Evolutionary conservation across 305 asterid species (phyloP).

Genomic region (Fraxinus ornus): DNA sequence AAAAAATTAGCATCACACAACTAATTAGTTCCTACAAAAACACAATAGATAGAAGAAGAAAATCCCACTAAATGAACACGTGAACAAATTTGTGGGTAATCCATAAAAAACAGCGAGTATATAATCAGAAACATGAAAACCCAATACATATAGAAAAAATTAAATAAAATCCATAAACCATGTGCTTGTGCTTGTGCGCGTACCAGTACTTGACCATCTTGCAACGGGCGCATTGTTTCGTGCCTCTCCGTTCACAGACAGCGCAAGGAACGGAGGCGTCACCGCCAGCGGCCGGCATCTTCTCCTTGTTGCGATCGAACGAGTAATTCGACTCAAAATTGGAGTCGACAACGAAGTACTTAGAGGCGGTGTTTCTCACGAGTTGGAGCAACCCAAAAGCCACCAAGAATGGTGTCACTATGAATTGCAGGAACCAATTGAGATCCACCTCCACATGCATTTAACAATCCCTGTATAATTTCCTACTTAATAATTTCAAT

Average conservation of each 20-base stretch:
- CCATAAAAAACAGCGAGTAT: neutral
- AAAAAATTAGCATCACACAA: neutral
- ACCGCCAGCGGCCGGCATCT: slow-evolving; percentile 36
- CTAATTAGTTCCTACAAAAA: neutral
- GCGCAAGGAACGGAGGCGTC: slow-evolving; percentile 51
- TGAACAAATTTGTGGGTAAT: neutral
- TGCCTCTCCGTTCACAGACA: slow-evolving; percentile 55
- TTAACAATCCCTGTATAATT: slow-evolving; percentile 22
- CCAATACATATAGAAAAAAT: neutral
- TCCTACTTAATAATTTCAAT: slow-evolving; percentile 1
- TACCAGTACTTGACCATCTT: slow-evolving; percentile 89
- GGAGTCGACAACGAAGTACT: slow-evolving; percentile 68
- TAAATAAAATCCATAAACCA: neutral
- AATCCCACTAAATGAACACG: neutral
- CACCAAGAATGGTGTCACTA: slow-evolving; percentile 44
- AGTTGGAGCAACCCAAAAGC: slow-evolving; percentile 53
- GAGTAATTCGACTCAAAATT: slow-evolving; percentile 48
- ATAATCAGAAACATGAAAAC: neutral
- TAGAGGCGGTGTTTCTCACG: slow-evolving; percentile 68
- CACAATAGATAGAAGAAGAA: neutral
- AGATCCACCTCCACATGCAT: slow-evolving; percentile 91
- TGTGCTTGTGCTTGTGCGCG: neutral
- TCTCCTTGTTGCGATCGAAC: slow-evolving; percentile 33
- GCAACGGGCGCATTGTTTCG: slow-evolving; percentile 68
- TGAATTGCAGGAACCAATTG: slow-evolving; percentile 64